Conservation (phyloP, 345 rosid species). For the Hirschfeldia incana region DNA sequence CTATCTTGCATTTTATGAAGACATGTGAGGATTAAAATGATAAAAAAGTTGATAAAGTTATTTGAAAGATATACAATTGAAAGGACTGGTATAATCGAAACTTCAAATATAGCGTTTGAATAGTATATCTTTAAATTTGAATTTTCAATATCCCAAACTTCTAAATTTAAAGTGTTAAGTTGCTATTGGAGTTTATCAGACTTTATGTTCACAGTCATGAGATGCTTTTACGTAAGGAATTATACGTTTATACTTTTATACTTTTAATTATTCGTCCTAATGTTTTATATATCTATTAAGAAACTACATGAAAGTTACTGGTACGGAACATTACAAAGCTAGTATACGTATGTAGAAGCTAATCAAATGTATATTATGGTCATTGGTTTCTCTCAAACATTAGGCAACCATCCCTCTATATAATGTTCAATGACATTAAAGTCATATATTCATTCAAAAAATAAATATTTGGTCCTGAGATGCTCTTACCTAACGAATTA, state of each 20-base stretch:
- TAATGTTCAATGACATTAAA: too few relatives aligned
- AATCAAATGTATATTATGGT: constrained; percentile 10
- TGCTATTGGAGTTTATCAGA: not conserved
- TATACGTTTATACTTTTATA: too few relatives aligned
- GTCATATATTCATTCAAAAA: not conserved
- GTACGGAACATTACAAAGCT: not conserved
- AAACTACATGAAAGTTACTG: too few relatives aligned
- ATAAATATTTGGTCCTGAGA: too few relatives aligned
- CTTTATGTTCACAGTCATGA: not conserved
- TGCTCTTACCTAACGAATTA: not conserved
- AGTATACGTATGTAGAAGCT: constrained; percentile 3
- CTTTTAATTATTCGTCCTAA: too few relatives aligned
- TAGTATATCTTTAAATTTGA: too few relatives aligned
- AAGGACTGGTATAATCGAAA: not conserved
- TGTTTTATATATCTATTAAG: not conserved
- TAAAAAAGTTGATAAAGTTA: too few relatives aligned
- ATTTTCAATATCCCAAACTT: not conserved
- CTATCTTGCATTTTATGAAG: not conserved
- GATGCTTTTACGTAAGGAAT: too few relatives aligned
- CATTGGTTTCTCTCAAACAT: too few relatives aligned
- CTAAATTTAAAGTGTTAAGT: not conserved
- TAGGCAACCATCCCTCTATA: not conserved
- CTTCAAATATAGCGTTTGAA: not conserved
- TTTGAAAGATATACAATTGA: too few relatives aligned
- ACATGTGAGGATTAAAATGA: not conserved